Base-by-base conservation (phyloP, 2,329 filamentous ascomycete species). In the Sarocladiaceae sp. region DNA sequence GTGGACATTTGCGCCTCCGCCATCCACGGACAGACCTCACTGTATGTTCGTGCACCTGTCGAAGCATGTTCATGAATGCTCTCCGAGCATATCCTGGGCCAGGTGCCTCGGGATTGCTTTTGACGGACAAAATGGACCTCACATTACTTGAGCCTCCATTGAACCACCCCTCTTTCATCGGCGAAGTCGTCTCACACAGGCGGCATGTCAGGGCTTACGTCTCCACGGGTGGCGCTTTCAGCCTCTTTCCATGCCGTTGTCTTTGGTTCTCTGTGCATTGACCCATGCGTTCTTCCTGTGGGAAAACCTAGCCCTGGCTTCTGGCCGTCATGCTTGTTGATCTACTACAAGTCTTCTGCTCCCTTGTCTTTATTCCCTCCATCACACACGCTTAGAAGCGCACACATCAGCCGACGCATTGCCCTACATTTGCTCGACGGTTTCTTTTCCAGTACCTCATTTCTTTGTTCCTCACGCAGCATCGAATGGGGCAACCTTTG, bases 371-470 rank as follows among this genome's bases (percentile, higher is more conserved):
- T 33, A 10, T 22, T 26, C 49, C 49, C 47, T 64, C 64, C 64
- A 17, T 42, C 28, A 49, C 53, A 39, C 50, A 42, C 36, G 23
- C 36, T 35, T 35, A 40, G 20, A 46, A 31, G 33, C 33, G 46
- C 54, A 28, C 44, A 33, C 46, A 40, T 39, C 26, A 29, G 23
- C 49, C 36, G 36, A 20, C 37, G 28, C 52, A 40, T 44, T 49
- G 39, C 58, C 60, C 53, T 58, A 62, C 57, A 55, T 59, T 57
- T 56, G 57, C 54, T 57, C 61, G 56, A 54, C 33, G 4, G 15
- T 5, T 11, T 18, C 25, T n/a, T n/a, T n/a, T n/a, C n/a, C n/a
- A n/a, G n/a, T 17, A 31, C 15, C 23, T 48, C 44, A 26, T 17
- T 11, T 18, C 26, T 29, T 17, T 22, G 5, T 8, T 15, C 29